phyloP scores from a whole-genome alignment of 2,329 filamentous ascomycete species.

The Blumeria hordei region DNA sequence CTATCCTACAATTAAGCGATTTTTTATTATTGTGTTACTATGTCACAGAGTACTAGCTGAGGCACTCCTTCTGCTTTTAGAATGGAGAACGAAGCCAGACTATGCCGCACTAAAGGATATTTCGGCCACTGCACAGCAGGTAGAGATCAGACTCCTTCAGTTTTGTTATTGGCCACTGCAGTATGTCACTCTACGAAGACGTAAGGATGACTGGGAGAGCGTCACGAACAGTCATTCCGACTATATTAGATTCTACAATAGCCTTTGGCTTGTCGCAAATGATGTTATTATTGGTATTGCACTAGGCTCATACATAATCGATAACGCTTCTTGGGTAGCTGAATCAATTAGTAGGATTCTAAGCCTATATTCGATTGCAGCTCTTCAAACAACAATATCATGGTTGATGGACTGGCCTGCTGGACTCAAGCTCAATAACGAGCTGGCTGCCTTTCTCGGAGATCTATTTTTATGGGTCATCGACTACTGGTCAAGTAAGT shows the following conservation, averaged over 20 bases:
- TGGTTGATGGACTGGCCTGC: slow-evolving; percentile 96
- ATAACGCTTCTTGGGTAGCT: slow-evolving; percentile 72
- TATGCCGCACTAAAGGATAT: slow-evolving; percentile 80
- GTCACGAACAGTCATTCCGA: slow-evolving; percentile 88
- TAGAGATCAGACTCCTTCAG: slow-evolving; percentile 89
- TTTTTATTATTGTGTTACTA: slow-evolving; percentile 59
- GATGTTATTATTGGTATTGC: slow-evolving; percentile 97
- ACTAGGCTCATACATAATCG: slow-evolving; percentile 86
- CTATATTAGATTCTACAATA: slow-evolving; percentile 98
- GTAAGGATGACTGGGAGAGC: slow-evolving; percentile 84
- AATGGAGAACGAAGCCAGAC: slow-evolving; percentile 60
- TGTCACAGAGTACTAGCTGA: slow-evolving; percentile 64
- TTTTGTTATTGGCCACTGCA: slow-evolving; percentile 92
- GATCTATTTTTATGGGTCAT: slow-evolving; percentile 97
- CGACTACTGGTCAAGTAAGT: slow-evolving; percentile 77
- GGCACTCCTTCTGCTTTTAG: slow-evolving; percentile 50
- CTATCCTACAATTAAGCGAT: slow-evolving; percentile 47
- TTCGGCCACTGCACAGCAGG: slow-evolving; percentile 86
- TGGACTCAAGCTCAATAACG: slow-evolving; percentile 81
- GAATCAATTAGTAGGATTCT: slow-evolving; percentile 54
- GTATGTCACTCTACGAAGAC: slow-evolving; percentile 69
- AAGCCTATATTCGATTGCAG: slow-evolving; percentile 64
- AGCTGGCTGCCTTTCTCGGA: slow-evolving; percentile 79
- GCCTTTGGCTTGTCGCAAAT: slow-evolving; percentile 92
- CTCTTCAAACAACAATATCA: slow-evolving; percentile 64